Evolutionary conservation across 1,139 yeast species (phyloP).

Genomic region (Lodderomyces pseudojiufengensis): DNA sequence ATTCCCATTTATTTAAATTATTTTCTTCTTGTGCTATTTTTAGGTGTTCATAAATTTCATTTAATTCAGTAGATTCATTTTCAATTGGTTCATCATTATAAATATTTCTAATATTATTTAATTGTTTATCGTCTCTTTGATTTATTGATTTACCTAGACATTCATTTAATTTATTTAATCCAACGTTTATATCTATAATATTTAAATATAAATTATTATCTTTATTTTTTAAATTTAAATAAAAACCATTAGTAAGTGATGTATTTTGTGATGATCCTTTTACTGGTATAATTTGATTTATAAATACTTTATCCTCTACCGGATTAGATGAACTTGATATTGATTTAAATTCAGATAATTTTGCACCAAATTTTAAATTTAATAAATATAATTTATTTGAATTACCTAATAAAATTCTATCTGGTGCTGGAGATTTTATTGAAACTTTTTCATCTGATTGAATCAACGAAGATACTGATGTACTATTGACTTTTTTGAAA

Average conservation of each 20-base stretch:
- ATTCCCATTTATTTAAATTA: constrained; percentile 29
- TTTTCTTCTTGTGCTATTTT: constrained; percentile 16
- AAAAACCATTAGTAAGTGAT: constrained; percentile 41
- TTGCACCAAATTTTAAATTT: constrained; percentile 43
- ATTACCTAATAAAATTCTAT: constrained; percentile 42
- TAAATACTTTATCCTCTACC: constrained; percentile 23
- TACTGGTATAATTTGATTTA: constrained; percentile 38
- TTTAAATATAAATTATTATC: constrained; percentile 44
- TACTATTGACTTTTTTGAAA: constrained; percentile 20
- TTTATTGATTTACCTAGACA: constrained; percentile 64
- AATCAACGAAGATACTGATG: constrained; percentile 21
- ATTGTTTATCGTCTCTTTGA: constrained; percentile 9
- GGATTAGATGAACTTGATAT: constrained; percentile 12
- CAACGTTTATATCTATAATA: constrained; percentile 56
- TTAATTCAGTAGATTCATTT: constrained; percentile 21
- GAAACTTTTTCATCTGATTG: constrained; percentile 17
- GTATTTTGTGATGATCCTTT: constrained; percentile 41
- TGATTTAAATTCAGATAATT: constrained; percentile 34
- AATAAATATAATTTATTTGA: constrained; percentile 38
- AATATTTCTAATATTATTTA: constrained; percentile 29
- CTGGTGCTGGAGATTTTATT: constrained; percentile 37
- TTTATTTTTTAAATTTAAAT: constrained; percentile 38
- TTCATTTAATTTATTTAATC: constrained; percentile 67
- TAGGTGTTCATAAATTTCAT: constrained; percentile 23
- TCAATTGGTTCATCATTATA: constrained; percentile 23